These are phyloP conservation scores for Tulasnella sp. DNA, from an alignment of 768 basidiomycete species.

Conservation along the genomic window DNA sequence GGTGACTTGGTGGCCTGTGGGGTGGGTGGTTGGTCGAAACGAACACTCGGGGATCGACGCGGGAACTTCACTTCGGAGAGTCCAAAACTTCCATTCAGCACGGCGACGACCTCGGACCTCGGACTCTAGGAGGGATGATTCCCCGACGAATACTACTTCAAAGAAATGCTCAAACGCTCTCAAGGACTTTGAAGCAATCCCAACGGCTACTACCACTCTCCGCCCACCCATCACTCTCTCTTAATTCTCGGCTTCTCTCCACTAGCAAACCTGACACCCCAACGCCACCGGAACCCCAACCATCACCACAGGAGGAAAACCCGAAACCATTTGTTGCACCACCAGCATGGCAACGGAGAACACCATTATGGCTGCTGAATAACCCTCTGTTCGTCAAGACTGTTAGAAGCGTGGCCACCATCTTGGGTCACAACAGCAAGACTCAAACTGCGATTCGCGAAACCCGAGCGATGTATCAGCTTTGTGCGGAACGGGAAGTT, in stretches of 20 bases:
- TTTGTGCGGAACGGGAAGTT: conserved; percentile 42
- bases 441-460: conserved; percentile 43
- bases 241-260: background rate
- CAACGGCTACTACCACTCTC: background rate
- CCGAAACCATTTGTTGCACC: conserved; percentile 26
- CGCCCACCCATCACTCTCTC: background rate
- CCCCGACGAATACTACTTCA: background rate
- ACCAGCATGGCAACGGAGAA: conserved; percentile 17
- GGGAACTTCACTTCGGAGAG: background rate
- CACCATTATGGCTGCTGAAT: conserved; percentile 21
- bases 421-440: conserved; percentile 44
- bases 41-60: background rate
- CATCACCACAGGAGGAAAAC: background rate
- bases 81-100: conserved; percentile 4
- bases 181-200: background rate
- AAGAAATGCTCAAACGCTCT: background rate
- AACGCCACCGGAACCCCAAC: background rate
- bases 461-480: conserved; percentile 43
- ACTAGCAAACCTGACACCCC: background rate
- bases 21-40: background rate
- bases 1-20: background rate
- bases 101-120: background rate
- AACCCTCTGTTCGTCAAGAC: conserved; percentile 31
- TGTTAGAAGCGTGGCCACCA: conserved; percentile 39
- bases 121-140: background rate